Evolutionary conservation across 2,329 filamentous ascomycete genomes (phyloP), one percentile per base, ranked within the genome.

Genomic region (Dendryphion nanum): DNA sequence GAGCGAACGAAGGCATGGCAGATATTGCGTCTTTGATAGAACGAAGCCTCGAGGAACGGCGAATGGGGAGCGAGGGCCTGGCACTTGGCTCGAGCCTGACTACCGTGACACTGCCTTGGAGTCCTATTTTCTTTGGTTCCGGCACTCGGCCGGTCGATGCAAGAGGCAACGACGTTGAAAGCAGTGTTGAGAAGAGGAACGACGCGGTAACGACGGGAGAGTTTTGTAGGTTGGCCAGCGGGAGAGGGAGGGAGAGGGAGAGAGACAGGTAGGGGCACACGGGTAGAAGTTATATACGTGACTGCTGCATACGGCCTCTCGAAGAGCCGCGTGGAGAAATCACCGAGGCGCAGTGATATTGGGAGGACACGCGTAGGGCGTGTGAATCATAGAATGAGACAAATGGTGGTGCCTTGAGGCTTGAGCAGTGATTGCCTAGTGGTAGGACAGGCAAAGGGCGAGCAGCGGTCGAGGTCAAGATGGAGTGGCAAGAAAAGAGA

Each of bases 1-100:
- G 48, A 31, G 63, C 44, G 38, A 58, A 63, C 33, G 61, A 62
- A 26, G 62, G 61, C 62, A 66, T 66, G n/a, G 44, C 47, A 37
- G 46, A 43, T 34, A 57, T 34, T 30, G 55, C 38, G 24, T 53
- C 38, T 32, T 51, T 59, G 45, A 63, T 31, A 4, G 51, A 39
- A 24, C 42, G 53, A 24, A 56, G 37, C 6, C 35, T 38, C 8
- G 55, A 59, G 30, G 40, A 46, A 28, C 40, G 46, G 30, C 53
- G 55, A 30, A 55, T 19, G 18, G 52, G 50, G 18, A 54, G 43
- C 29, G 57, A 50, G 19, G 48, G 45, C 30, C 45, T 50, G 35
- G 42, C 41, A 41, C 54, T 57, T 24, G 48, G 38, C 39, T 61
- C 49, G 39, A 57, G 46, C 45, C 57, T 54, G 38, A 53, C 44